A percentile compares a stretch with the other conserved stretches of the same genome.
phyloP scores from a whole-genome alignment of 164 flowering plant species.

The Amborella trichopoda region DNA sequence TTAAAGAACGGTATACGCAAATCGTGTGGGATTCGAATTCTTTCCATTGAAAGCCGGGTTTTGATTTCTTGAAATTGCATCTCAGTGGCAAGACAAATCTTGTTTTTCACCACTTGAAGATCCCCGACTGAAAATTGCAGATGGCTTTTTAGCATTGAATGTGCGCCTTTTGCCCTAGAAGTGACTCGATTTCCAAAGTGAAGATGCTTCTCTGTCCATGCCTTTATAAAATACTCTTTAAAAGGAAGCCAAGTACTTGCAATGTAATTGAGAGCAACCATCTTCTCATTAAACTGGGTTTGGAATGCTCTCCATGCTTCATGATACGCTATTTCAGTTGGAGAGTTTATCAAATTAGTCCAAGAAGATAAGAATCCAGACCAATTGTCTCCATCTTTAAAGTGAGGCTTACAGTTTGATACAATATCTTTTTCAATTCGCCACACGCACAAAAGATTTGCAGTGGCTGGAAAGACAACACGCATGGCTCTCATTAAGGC shows the following conservation, averaged over 20 bases:
- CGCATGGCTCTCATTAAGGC: conserved; percentile 4
- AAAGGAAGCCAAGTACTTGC: conserved; percentile 1
- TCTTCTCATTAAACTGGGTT: conserved; percentile 1
- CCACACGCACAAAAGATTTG: conserved; percentile 4
- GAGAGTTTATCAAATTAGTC: conserved; percentile 3
- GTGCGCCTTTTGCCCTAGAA: conserved; percentile 7
- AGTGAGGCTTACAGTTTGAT: conserved; percentile 4
- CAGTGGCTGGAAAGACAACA: conserved; percentile 5
- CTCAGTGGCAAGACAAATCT: conserved; percentile 6
- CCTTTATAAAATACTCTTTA: conserved; percentile 8
- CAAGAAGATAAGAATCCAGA: conserved; percentile 4
- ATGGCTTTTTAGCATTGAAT: conserved; percentile 5
- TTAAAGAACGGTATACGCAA: conserved; percentile 3
- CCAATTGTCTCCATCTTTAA: conserved; percentile 3
- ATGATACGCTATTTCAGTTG: conserved; percentile 1
- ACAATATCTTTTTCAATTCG: conserved; percentile 5
- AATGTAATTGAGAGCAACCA: conserved; percentile 2
- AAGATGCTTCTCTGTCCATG: conserved; percentile 4
- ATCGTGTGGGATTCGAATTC: neutral
- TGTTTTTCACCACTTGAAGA: neutral
- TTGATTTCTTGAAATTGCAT: conserved; percentile 5
- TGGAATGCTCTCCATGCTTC: conserved; percentile 3
- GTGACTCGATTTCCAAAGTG: conserved; percentile 6
- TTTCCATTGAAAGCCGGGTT: conserved; percentile 2
- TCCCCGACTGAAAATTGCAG: conserved; percentile 3